Evolutionary conservation across 2,329 filamentous ascomycete genomes (phyloP), one percentile per base, ranked within the genome.

Genomic region (Periconia digitata): DNA sequence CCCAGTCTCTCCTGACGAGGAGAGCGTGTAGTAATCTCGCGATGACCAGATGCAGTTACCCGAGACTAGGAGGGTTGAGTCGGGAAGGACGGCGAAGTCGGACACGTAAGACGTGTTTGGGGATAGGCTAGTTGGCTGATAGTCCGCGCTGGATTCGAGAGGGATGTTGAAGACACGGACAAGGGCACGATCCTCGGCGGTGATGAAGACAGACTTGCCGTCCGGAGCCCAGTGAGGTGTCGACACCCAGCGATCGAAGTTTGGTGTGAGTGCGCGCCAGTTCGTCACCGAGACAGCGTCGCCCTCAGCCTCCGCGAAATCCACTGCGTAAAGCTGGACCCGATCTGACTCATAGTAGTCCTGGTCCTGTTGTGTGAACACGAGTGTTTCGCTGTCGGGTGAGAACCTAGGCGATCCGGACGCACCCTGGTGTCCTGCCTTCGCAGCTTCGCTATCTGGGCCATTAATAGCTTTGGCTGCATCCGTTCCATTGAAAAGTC

Each of bases 291-390:
- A 48, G 16, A 64, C 55, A 39, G 53, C 36, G 15, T 29, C 54
- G 21, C 48, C 53, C 17, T 53, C 54, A 22, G 56, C 45, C 10
- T 47, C 50, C 35, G 48, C 56, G 39, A 71, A 54, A 44, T 69
- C 67, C 22, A 67, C 54, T 24, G 60, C 59, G 56, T 71, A 71
- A 7, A 70, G 53, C 40, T 83, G 79, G 44, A 83, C 79, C 64
- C 86, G 85, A 73, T 96, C 90, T n/a, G 86, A 84, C 72, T 96
- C 91, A 66, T 96, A 95, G 56, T 67, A 68, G 40, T 68, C 63
- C 24, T 86, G 83, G 46, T 83, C 79, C 53, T 81, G 80, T 56
- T 83, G 81, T 87, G 94, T 92, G 68, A 94, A 96, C 5, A 84
- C 89, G 27, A 94, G 76, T 51, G 82, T 81, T 39, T 76, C 80